Evolutionary conservation across 495 filamentous ascomycete species (phyloP), one percentile per base, ranked within the genome.

Genomic region (Pyrenopolyporus hunteri): DNA sequence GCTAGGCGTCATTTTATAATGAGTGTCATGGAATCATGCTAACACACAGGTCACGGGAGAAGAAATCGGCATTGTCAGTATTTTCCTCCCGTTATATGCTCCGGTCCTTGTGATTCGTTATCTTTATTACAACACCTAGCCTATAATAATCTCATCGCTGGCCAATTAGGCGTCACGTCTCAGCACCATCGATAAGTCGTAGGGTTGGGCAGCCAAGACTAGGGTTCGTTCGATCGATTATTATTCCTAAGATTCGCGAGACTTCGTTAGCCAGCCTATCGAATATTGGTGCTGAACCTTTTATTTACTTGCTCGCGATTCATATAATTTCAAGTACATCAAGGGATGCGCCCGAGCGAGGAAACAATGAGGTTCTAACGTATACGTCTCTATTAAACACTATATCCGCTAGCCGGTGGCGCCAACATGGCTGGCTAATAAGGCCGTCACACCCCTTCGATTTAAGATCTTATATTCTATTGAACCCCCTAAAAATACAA

Each of bases 191-290:
- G 51, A 57, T 57, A 57, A 57, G 56, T 39, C 7, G 33, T 31
- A 54, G 26, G 48, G 9, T 22, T 51, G 40, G 52, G 10, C 20
- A 50, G 54, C 48, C 54, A 64, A 64, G 61, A 45, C 25, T 9
- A 39, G 36, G 32, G 54, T 64, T 59, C 42, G 42, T 64, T 59
- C 55, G 23, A 40, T 51, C 49, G 16, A 31, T 50, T 50, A 35
- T 49, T 48, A 39, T 46, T 16, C 23, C 33, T 22, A 11, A 40
- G 14, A 14, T 29, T 51, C 45, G 35, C 14, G 3, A n/a, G 13
- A 11, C 19, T 20, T 42, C 13, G 31, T 35, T 7, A 8, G 9
- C 9, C 26, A 39, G 13, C 10, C 6, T 36, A n/a, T n/a, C n/a
- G n/a, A n/a, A n/a, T n/a, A n/a, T n/a, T n/a, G n/a, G n/a, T n/a